Conservation (phyloP, 163 green algal species). For the Scenedesmus sp. region DNA sequence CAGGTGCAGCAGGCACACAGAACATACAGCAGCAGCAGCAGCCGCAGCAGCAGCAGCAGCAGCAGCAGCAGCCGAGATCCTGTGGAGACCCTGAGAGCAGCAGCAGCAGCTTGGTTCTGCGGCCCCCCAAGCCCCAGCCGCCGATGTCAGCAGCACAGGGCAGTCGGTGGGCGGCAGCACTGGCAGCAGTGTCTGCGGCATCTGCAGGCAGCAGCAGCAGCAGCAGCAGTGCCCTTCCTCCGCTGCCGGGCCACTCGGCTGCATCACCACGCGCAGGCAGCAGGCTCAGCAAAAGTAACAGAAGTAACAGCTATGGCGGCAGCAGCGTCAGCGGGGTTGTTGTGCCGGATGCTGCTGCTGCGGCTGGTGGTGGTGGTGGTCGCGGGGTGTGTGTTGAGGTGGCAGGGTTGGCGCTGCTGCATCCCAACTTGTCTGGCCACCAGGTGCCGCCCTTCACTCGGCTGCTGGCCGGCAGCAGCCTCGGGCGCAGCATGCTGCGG, state of each 20-base stretch:
- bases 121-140: background rate
- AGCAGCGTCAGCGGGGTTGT: background rate
- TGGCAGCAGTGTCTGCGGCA: no score
- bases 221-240: background rate
- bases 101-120: constrained; percentile 16
- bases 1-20: background rate
- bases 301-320: background rate
- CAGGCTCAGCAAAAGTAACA: background rate
- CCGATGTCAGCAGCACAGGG: background rate
- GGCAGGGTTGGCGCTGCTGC: constrained; percentile 75
- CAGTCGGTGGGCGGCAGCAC: background rate
- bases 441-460: constrained; percentile 61
- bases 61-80: background rate
- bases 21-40: background rate
- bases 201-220: no score
- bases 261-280: background rate
- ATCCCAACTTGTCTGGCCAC: constrained; percentile 68
- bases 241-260: background rate
- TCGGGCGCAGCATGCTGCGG: constrained; percentile 81
- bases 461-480: constrained; percentile 72
- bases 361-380: background rate
- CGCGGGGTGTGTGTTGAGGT: constrained; percentile 32
- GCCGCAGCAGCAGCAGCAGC: background rate
- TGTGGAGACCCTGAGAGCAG: background rate
- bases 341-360: background rate